These are phyloP conservation scores for Ceratocystis variospora DNA, from an alignment of 2,329 filamentous ascomycete genomes.

Conservation along the genomic window DNA sequence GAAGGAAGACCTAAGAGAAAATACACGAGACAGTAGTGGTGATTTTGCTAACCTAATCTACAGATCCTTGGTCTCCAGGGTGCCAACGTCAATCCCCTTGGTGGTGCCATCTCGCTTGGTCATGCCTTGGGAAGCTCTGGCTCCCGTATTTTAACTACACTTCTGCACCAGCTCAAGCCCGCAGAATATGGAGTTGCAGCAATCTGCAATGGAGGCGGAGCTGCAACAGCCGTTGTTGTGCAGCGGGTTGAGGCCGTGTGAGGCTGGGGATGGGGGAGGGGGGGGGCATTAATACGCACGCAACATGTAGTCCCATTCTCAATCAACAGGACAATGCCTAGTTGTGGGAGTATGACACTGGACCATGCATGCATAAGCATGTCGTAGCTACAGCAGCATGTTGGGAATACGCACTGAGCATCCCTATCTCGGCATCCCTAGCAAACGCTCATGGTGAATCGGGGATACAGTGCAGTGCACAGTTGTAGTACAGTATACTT, in stretches of 20 bases:
- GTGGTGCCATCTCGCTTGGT: slow-evolving; percentile 81
- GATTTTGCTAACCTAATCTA: background rate
- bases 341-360: background rate
- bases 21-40: background rate
- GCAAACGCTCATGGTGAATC: background rate
- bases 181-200: slow-evolving; percentile 91
- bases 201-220: slow-evolving; percentile 94
- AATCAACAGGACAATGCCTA: background rate
- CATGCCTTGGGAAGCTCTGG: slow-evolving; percentile 91
- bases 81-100: slow-evolving; percentile 72
- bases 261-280: slow-evolving; percentile 8
- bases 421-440: background rate
- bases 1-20: background rate
- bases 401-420: background rate
- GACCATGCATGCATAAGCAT: background rate
- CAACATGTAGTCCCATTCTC: background rate
- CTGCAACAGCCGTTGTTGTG: slow-evolving; percentile 80
- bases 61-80: slow-evolving; percentile 67
- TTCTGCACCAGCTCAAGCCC: slow-evolving; percentile 80
- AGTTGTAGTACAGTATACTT: background rate
- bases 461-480: background rate
- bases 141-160: slow-evolving; percentile 74
- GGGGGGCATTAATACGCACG: background rate
- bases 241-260: slow-evolving; percentile 57
- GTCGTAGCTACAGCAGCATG: background rate